These are phyloP conservation scores for Pichia sp. DNA, from an alignment of 1,139 yeast species.

Conservation along the genomic window DNA sequence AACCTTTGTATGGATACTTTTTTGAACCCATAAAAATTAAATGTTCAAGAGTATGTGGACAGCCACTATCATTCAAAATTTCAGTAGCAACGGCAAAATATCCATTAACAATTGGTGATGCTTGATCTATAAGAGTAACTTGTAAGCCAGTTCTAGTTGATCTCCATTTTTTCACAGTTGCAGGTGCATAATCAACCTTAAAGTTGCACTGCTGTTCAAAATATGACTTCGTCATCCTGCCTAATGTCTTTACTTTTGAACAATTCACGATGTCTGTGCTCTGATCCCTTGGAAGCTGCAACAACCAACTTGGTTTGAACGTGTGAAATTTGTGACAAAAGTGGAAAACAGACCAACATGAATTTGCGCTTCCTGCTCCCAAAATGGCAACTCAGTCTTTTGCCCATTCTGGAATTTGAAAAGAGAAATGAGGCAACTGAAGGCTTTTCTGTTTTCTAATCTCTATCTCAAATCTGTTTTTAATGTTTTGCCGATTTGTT, in stretches of 20 bases:
- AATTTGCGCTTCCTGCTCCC: background rate
- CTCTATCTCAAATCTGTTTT: background rate
- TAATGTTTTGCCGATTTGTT: background rate
- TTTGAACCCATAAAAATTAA: slow-evolving; percentile 90
- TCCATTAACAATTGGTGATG: slow-evolving; percentile 88
- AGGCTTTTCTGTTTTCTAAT: too few species aligned
- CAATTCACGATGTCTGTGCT: slow-evolving; percentile 1
- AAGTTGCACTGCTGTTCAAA: slow-evolving; percentile 46
- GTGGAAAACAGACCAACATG: background rate
- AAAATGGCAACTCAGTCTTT: background rate
- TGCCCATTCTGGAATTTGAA: background rate
- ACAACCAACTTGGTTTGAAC: background rate
- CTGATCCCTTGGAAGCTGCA: background rate
- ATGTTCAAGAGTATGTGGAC: slow-evolving; percentile 95
- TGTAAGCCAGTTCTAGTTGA: slow-evolving; percentile 78
- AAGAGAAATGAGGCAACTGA: background rate
- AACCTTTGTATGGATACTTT: slow-evolving; percentile 85
- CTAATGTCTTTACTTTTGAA: background rate
- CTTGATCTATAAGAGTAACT: slow-evolving; percentile 66
- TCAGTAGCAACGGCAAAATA: slow-evolving; percentile 95
- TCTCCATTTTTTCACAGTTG: slow-evolving; percentile 61
- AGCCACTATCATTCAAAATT: slow-evolving; percentile 77
- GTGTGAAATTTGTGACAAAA: background rate
- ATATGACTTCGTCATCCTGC: slow-evolving; percentile 18
- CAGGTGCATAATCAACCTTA: slow-evolving; percentile 58